phyloP scores from a whole-genome alignment of 768 basidiomycete species.

The Russula griseocarnosa region DNA sequence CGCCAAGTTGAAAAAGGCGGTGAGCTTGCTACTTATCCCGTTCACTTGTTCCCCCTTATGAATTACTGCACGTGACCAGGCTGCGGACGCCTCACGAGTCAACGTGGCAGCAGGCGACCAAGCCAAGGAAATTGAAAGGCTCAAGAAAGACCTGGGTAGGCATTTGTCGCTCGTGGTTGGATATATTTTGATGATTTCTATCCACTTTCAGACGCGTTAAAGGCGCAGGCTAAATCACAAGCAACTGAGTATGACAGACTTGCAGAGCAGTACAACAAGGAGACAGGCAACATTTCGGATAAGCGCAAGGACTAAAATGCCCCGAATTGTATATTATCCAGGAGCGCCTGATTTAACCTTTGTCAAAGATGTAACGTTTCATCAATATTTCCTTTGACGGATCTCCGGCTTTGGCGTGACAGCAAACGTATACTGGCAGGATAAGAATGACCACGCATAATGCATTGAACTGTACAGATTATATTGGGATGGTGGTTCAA shows the following conservation, averaged over 20 bases:
- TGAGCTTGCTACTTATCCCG: conserved; percentile 19
- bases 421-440: background rate
- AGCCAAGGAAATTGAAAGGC: conserved; percentile 54
- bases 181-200: background rate
- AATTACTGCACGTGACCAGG: conserved; percentile 31
- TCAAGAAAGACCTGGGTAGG: conserved; percentile 59
- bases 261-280: conserved; percentile 69
- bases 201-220: conserved; percentile 56
- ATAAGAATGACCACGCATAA: background rate
- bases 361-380: background rate
- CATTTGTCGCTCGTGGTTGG: background rate
- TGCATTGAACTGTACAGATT: background rate
- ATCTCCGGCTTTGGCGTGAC: background rate
- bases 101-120: conserved; percentile 38
- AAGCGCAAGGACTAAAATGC: conserved; percentile 59
- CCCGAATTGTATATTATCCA: background rate
- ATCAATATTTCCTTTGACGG: background rate
- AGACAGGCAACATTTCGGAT: conserved; percentile 54
- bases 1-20: conserved; percentile 67
- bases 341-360: background rate
- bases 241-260: conserved; percentile 78
- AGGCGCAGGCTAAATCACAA: conserved; percentile 78
- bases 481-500: background rate
- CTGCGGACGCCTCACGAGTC: conserved; percentile 36
- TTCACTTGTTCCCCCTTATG: background rate